Conservation (phyloP, 1,284 basidiomycete species). For the Ustilago vetiveriae region DNA sequence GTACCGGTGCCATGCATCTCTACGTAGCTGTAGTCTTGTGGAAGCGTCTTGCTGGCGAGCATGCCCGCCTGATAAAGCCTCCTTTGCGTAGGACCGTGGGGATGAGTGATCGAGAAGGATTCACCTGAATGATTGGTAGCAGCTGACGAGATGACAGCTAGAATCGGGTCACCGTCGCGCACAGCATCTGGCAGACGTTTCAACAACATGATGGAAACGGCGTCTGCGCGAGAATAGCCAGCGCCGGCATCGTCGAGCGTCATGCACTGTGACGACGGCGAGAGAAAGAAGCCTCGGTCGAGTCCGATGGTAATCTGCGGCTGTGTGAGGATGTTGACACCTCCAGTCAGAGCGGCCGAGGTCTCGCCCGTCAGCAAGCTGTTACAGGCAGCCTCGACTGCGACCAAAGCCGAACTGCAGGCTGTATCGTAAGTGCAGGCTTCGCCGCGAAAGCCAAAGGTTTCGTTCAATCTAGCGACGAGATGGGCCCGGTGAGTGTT, state of each 20-base stretch:
- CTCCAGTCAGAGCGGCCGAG: slow-evolving; percentile 37
- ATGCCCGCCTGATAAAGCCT: slow-evolving; percentile 40
- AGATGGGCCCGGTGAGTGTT: slow-evolving; percentile 44
- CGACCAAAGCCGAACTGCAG: slow-evolving; percentile 48
- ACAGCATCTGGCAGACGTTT: slow-evolving; percentile 47
- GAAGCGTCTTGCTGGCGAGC: slow-evolving; percentile 32
- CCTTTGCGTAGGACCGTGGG: slow-evolving; percentile 42
- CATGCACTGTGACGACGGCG: slow-evolving; percentile 48
- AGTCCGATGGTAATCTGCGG: slow-evolving; percentile 54
- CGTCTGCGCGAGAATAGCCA: slow-evolving; percentile 50
- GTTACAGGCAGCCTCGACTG: slow-evolving; percentile 47
- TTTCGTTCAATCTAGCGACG: slow-evolving; percentile 29
- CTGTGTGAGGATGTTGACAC: slow-evolving; percentile 51
- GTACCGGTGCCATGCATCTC: slow-evolving; percentile 56
- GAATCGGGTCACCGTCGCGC: slow-evolving; percentile 39
- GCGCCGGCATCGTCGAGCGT: slow-evolving; percentile 46
- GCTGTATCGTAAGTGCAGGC: slow-evolving; percentile 50
- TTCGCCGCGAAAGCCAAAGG: slow-evolving; percentile 43
- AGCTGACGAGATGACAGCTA: slow-evolving; percentile 42
- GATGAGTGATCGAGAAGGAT: slow-evolving; percentile 52
- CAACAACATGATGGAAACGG: slow-evolving; percentile 42
- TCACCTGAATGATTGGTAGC: slow-evolving; percentile 52
- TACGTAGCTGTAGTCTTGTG: slow-evolving; percentile 29
- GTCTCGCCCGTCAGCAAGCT: slow-evolving; percentile 28
- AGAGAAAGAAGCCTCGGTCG: slow-evolving; percentile 52